phyloP scores from a whole-genome alignment of 352 stramenopile genomes.

The Pythium brassicae region DNA sequence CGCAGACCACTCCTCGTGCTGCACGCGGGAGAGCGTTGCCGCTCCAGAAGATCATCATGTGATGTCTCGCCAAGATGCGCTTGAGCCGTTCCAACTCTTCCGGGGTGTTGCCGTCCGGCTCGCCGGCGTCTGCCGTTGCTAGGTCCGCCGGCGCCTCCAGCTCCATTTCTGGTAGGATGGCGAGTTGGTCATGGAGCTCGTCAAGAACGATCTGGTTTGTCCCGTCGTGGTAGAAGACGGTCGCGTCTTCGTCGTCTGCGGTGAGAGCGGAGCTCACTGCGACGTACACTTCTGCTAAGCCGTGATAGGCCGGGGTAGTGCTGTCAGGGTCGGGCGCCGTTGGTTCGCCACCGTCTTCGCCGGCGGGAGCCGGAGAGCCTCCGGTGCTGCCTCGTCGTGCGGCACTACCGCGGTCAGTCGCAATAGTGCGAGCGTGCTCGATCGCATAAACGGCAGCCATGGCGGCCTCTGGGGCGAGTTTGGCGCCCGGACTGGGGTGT shows the following conservation, averaged over 20 bases:
- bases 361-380: no score
- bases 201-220: neutral
- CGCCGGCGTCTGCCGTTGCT: neutral
- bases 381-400: no score
- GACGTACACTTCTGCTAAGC: no score
- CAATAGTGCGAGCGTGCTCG: no score
- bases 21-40: neutral
- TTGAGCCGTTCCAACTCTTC: neutral
- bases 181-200: neutral
- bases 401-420: no score
- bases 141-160: neutral
- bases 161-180: neutral
- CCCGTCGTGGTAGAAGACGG: conserved; percentile 3
- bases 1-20: neutral
- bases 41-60: neutral
- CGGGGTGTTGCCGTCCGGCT: neutral
- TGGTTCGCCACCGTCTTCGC: no score
- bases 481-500: no score
- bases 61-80: neutral
- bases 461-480: no score
- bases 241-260: neutral
- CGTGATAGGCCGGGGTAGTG: no score
- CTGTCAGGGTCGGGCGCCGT: no score
- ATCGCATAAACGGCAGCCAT: no score
- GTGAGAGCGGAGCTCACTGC: no score